Conservation (phyloP, 2,329 filamentous ascomycete species). For the Fusarium lyarnte region DNA sequence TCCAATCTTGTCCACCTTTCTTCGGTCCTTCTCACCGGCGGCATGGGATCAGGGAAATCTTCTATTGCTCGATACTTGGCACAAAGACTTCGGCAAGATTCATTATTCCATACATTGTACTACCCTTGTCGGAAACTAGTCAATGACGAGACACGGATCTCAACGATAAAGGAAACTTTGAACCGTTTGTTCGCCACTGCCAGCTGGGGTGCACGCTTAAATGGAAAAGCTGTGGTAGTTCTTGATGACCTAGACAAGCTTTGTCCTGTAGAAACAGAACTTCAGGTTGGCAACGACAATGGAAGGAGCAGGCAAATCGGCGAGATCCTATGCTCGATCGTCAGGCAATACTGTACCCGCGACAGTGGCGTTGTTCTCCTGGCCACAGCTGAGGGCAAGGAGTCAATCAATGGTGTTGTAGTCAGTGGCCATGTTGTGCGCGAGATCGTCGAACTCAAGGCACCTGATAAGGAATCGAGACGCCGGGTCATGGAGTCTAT, state of each 20-base stretch:
- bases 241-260: slow-evolving; percentile 93
- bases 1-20: slow-evolving; percentile 85
- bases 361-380: slow-evolving; percentile 86
- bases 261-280: slow-evolving; percentile 91
- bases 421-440: slow-evolving; percentile 91
- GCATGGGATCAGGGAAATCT: slow-evolving; percentile 90
- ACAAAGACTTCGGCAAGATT: slow-evolving; percentile 74
- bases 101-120: slow-evolving; percentile 84
- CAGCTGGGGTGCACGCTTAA: slow-evolving; percentile 88
- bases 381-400: slow-evolving; percentile 92
- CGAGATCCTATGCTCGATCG: slow-evolving; percentile 84
- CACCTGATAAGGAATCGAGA: slow-evolving; percentile 90
- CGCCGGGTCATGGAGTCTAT: slow-evolving; percentile 85
- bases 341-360: slow-evolving; percentile 82
- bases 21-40: slow-evolving; percentile 88
- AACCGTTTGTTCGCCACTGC: slow-evolving; percentile 86
- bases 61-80: slow-evolving; percentile 80
- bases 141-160: slow-evolving; percentile 89
- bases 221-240: slow-evolving; percentile 84
- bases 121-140: slow-evolving; percentile 88
- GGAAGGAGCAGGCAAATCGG: slow-evolving; percentile 91
- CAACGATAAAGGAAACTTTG: slow-evolving; percentile 89
- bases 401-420: slow-evolving; percentile 88
- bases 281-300: slow-evolving; percentile 94
- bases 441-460: slow-evolving; percentile 89